phyloP scores from a whole-genome alignment of 2,329 filamentous ascomycete species.

The Hypoxylon sp. region DNA sequence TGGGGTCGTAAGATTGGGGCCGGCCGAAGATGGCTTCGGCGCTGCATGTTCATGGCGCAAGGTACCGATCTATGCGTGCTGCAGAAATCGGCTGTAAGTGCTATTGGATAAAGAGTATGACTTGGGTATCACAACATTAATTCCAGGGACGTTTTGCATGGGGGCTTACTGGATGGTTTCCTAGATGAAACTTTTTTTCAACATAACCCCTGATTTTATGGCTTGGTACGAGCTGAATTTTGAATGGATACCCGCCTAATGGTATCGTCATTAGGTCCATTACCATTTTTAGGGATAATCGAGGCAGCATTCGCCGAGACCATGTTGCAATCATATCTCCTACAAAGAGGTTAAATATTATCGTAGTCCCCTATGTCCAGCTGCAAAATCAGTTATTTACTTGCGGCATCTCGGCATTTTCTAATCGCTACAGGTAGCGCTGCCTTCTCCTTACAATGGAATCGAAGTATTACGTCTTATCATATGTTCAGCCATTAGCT shows the following conservation, averaged over 20 bases:
- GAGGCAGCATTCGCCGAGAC: not conserved
- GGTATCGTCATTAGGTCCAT: not conserved
- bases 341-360: not conserved
- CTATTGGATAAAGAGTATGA: not conserved
- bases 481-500: too few relatives aligned
- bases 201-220: not conserved
- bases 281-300: not conserved
- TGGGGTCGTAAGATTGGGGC: not conserved
- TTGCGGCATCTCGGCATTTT: not conserved
- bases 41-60: not conserved
- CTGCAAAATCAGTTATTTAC: not conserved
- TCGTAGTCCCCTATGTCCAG: not conserved
- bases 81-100: not conserved
- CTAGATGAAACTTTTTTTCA: not conserved
- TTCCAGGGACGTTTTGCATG: not conserved
- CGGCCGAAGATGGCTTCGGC: not conserved
- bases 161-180: not conserved
- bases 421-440: too few relatives aligned
- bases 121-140: not conserved
- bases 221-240: not conserved
- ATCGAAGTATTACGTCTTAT: too few relatives aligned
- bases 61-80: not conserved
- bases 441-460: too few relatives aligned
- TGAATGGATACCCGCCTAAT: too few relatives aligned
- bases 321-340: not conserved